phyloP scores from a whole-genome alignment of 768 basidiomycete species.

The Termitomyces bulborhizus region DNA sequence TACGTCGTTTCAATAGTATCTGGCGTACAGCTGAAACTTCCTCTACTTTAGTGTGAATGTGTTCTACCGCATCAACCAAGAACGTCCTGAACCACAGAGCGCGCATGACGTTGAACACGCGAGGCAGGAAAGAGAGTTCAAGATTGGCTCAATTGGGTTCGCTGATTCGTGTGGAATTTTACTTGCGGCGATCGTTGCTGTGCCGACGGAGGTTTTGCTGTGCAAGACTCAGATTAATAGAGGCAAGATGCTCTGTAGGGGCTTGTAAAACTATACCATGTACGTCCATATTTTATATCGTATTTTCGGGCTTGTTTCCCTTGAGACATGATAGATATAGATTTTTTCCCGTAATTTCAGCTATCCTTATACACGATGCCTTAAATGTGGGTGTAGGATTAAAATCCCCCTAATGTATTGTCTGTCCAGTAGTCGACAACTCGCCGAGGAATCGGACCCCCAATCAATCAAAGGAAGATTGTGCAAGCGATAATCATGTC shows the following conservation, averaged over 20 bases:
- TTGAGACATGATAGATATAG: too few relatives aligned
- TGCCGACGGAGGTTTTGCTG: conserved; percentile 72
- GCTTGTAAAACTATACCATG: conserved; percentile 31
- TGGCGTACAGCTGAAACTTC: background rate
- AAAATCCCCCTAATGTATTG: too few relatives aligned
- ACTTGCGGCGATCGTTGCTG: conserved; percentile 56
- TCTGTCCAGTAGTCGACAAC: too few relatives aligned
- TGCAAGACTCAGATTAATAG: conserved; percentile 66
- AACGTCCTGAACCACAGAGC: conserved; percentile 41
- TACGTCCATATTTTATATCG: too few relatives aligned
- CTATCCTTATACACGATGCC: too few relatives aligned
- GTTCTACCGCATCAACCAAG: conserved; percentile 79
- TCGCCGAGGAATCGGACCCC: too few relatives aligned
- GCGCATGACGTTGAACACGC: conserved; percentile 49
- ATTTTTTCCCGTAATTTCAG: too few relatives aligned
- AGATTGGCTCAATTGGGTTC: conserved; percentile 86
- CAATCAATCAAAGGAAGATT: too few relatives aligned
- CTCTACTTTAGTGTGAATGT: conserved; percentile 67
- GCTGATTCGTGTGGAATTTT: conserved; percentile 75
- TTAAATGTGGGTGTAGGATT: too few relatives aligned
- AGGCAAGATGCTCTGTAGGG: conserved; percentile 66
- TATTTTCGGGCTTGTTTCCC: too few relatives aligned
- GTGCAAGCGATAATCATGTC: too few relatives aligned
- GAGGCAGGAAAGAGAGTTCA: conserved; percentile 80
- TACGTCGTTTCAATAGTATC: conserved; percentile 31